A percentile compares a stretch with the other conserved stretches of the same genome.
phyloP scores from a whole-genome alignment of 345 rosid genomes.

The Eucalyptus marginata region DNA sequence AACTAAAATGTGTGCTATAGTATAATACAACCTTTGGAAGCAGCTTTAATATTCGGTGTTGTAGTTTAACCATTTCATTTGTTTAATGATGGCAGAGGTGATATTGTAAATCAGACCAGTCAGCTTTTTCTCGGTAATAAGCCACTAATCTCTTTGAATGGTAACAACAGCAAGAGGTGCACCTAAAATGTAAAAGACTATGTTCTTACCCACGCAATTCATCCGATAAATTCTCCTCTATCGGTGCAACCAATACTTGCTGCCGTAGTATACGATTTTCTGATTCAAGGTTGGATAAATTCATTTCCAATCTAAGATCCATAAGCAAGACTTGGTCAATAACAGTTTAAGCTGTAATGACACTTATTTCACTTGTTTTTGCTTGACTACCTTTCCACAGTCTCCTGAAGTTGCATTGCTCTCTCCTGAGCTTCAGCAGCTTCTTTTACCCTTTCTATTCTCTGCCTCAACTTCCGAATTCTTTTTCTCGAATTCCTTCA shows the following conservation, averaged over 20 bases:
- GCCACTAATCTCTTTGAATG: neutral
- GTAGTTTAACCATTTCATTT: neutral
- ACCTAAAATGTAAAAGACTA: neutral
- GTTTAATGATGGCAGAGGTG: neutral
- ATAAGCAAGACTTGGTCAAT: neutral
- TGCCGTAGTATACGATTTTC: slow-evolving; percentile 97
- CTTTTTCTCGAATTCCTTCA: slow-evolving; percentile 30
- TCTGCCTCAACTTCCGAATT: slow-evolving; percentile 26
- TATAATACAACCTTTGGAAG: neutral
- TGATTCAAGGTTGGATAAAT: slow-evolving; percentile 86
- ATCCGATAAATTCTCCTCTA: slow-evolving; percentile 58
- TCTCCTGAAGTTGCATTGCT: slow-evolving; percentile 27
- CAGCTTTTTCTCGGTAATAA: neutral
- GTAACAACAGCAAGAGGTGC: neutral
- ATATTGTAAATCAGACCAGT: neutral
- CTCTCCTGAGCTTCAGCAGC: slow-evolving; percentile 43
- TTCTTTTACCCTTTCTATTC: slow-evolving; percentile 21
- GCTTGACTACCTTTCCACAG: slow-evolving; percentile 24
- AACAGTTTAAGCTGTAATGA: neutral
- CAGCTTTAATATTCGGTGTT: neutral
- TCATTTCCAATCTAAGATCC: slow-evolving; percentile 71
- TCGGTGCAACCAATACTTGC: slow-evolving; percentile 85
- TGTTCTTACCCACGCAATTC: slow-evolving; percentile 39
- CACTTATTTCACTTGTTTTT: neutral
- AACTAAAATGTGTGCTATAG: neutral